Percentiles rank a stretch among this genome's conserved stretches.
Evolutionary conservation across 2,329 filamentous ascomycete genomes (phyloP).

Genomic region (Ilyonectria destructans): DNA sequence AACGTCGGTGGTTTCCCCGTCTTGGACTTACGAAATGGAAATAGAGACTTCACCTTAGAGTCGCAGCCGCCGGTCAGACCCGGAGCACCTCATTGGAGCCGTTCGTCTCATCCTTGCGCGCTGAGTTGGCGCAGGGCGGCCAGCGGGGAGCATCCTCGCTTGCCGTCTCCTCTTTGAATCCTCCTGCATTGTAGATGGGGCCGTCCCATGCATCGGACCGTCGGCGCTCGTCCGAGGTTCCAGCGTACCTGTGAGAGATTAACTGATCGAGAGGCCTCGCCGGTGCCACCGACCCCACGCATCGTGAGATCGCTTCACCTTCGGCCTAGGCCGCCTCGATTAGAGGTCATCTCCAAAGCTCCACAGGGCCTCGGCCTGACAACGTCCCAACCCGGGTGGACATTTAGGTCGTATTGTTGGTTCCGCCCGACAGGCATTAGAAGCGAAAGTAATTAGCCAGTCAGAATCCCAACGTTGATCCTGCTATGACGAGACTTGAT

Average conservation of each 20-base stretch:
- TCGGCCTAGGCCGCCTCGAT: conserved; percentile 14
- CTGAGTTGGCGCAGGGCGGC: conserved; percentile 26
- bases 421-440: not conserved
- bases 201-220: conserved; percentile 41
- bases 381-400: conserved; percentile 4
- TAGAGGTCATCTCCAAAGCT: conserved; percentile 18
- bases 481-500: conserved; percentile 38
- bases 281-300: conserved; percentile 23
- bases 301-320: conserved; percentile 13
- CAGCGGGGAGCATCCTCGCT: conserved; percentile 29
- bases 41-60: conserved; percentile 25
- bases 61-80: conserved; percentile 29
- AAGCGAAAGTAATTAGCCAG: not conserved
- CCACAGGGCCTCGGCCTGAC: not conserved
- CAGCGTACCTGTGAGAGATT: conserved; percentile 38
- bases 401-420: not conserved
- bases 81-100: conserved; percentile 33
- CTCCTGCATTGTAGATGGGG: conserved; percentile 32
- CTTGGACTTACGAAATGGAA: conserved; percentile 45
- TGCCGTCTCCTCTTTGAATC: conserved; percentile 24
- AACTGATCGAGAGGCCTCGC: conserved; percentile 33
- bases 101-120: conserved; percentile 36
- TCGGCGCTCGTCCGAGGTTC: conserved; percentile 47
- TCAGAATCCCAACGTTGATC: conserved; percentile 21
- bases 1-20: conserved; percentile 35